Conservation (phyloP, 2,329 filamentous ascomycete genomes). For the Fusarium sp. region DNA sequence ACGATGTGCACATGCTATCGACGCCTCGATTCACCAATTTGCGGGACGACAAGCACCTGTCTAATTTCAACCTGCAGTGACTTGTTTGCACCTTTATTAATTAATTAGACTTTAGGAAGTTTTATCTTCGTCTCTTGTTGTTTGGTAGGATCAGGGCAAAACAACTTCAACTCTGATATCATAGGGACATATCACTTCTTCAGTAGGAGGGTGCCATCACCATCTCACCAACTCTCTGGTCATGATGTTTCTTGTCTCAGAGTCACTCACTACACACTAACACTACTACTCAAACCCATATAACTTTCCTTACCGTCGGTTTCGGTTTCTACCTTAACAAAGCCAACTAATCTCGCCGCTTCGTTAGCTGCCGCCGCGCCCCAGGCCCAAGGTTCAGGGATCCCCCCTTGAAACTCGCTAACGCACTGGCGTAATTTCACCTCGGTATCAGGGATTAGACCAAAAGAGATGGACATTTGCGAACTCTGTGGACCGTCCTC, state of each 20-base stretch:
- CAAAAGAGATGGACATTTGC: slow-evolving; percentile 30
- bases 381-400: slow-evolving; percentile 38
- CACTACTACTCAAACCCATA: background rate
- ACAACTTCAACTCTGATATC: background rate
- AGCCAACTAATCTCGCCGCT: slow-evolving; percentile 32
- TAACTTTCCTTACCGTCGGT: slow-evolving; percentile 13
- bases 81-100: slow-evolving; percentile 15
- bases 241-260: background rate
- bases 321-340: slow-evolving; percentile 23
- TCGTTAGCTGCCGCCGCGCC: slow-evolving; percentile 37
- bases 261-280: too few relatives aligned
- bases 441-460: slow-evolving; percentile 55
- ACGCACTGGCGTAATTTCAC: slow-evolving; percentile 59
- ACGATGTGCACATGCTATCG: slow-evolving; percentile 30
- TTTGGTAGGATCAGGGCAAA: background rate
- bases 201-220: background rate
- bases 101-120: slow-evolving; percentile 11
- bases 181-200: background rate
- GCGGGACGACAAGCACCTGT: slow-evolving; percentile 30
- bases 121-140: slow-evolving; percentile 5
- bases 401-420: slow-evolving; percentile 66
- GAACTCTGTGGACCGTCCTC: slow-evolving; percentile 1
- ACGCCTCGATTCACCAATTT: slow-evolving; percentile 28
- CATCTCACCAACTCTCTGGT: background rate
- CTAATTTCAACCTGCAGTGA: slow-evolving; percentile 31